A percentile compares a stretch with the other conserved stretches of the same genome.
phyloP scores from a whole-genome alignment of 208 protist genomes.

The Novymonas esmeraldas region DNA sequence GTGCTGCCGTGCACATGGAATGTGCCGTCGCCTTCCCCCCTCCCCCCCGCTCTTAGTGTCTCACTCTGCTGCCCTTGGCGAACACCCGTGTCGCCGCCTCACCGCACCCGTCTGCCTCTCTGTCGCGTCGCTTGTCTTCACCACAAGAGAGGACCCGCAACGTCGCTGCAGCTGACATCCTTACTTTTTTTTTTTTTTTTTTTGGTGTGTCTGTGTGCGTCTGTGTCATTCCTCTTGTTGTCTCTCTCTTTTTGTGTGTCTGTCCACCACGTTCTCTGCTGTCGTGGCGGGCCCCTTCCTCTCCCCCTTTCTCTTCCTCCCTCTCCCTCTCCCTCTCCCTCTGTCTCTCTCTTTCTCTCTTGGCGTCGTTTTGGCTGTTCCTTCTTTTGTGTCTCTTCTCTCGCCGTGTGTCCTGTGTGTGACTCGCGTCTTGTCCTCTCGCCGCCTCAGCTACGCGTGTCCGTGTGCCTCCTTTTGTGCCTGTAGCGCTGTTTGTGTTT shows the following conservation, averaged over 20 bases:
- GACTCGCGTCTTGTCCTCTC: neutral
- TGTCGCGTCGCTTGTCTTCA: no score
- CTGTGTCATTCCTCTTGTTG: neutral
- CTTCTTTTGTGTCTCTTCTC: neutral
- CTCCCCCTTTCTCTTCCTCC: neutral
- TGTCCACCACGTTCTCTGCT: neutral
- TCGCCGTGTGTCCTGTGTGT: neutral
- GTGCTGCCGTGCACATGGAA: no score
- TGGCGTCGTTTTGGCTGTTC: conserved; percentile 1
- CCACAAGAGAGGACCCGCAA: neutral
- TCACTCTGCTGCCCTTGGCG: no score
- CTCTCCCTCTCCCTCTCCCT: neutral
- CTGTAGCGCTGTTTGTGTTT: no score
- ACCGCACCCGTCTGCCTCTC: no score
- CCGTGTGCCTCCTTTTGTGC: no score
- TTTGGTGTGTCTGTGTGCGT: neutral
- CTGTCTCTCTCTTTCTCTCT: conserved; percentile 4
- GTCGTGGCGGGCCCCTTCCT: neutral
- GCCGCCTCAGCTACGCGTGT: no score
- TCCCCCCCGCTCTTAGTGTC: no score
- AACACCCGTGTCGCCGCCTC: no score
- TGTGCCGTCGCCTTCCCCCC: no score
- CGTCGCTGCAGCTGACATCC: neutral
- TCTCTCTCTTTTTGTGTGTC: neutral
- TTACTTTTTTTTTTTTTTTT: neutral